Evolutionary conservation across 495 filamentous ascomycete species (phyloP).

Genomic region (Podospora pseudoanserina): DNA sequence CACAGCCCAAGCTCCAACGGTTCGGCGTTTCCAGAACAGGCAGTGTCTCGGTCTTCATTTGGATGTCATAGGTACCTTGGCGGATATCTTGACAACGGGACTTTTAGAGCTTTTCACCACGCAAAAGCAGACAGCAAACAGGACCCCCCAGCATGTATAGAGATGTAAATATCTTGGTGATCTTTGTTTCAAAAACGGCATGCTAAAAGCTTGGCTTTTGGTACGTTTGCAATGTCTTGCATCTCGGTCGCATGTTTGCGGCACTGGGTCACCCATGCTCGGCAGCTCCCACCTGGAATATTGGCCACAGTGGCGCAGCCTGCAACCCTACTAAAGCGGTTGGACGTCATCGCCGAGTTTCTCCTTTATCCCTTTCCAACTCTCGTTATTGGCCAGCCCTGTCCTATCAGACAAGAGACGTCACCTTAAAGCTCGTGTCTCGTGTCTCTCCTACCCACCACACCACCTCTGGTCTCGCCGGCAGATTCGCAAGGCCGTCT

Average conservation of each 20-base stretch:
- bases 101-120: neutral
- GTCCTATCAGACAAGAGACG: neutral
- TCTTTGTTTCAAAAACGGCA: constrained; percentile 1
- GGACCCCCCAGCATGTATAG: neutral
- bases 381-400: constrained; percentile 1
- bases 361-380: neutral
- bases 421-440: neutral
- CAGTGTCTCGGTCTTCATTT: neutral
- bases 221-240: neutral
- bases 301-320: constrained; percentile 1
- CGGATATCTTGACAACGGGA: constrained; percentile 1
- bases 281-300: neutral
- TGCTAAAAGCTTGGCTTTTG: neutral
- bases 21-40: constrained; percentile 1
- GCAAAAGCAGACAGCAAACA: no score
- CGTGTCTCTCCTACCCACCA: neutral
- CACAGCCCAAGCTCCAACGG: constrained; percentile 1
- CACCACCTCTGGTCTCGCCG: neutral
- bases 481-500: neutral
- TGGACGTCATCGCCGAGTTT: constrained; percentile 5
- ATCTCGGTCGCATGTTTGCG: constrained; percentile 2
- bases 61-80: constrained; percentile 10
- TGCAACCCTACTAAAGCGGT: neutral
- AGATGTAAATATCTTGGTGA: neutral
- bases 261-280: neutral